Evolutionary conservation across 2,329 filamentous ascomycete genomes (phyloP), one percentile per base, ranked within the genome.

Genomic region (Colletotrichum musicola): DNA sequence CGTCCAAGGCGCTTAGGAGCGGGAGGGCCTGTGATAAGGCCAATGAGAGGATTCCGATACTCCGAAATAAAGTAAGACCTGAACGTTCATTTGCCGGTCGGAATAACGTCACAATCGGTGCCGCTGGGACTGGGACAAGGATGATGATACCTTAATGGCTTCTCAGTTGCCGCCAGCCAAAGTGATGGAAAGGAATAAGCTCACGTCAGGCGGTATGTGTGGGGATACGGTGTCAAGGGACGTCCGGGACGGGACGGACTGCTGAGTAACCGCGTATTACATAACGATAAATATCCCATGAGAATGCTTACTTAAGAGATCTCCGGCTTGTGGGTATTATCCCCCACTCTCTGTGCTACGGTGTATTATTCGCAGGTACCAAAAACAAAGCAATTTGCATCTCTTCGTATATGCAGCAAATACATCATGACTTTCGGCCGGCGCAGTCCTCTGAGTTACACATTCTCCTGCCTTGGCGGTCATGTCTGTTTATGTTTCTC

Each of bases 1-100:
- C 67, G 38, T 68, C 57, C 57, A 57, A 38, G 46, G 67, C 67
- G 67, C 67, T 68, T 68, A 69, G n/a, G 54, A 18, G 53, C 51
- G 57, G 50, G 42, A 46, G 10, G 44, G 57, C 46, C 62, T 51
- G 38, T 49, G 18, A 54, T 27, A 22, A 49, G 63, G 40, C 67
- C 67, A 69, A 63, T 58, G 35, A 35, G 18, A n/a, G 42, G 35
- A 46, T 38, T 16, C 22, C 9, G 13, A 46, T 46, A 30, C n/a
- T 55, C 55, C 30, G 6, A 38, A 56, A 56, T 53, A 61, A 38
- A 51, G 22, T 16, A 16, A 35, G 30, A 50, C 49, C 16, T 16
- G 47, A 22, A 51, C 35, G 35, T 35, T 50, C 20, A 69, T 60
- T 61, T 50, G 66, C 30, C 35, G 25, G 51, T 4, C 50, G 20